Conservation (phyloP, 1,284 basidiomycete genomes). For the Heterobasidion parviporum region DNA sequence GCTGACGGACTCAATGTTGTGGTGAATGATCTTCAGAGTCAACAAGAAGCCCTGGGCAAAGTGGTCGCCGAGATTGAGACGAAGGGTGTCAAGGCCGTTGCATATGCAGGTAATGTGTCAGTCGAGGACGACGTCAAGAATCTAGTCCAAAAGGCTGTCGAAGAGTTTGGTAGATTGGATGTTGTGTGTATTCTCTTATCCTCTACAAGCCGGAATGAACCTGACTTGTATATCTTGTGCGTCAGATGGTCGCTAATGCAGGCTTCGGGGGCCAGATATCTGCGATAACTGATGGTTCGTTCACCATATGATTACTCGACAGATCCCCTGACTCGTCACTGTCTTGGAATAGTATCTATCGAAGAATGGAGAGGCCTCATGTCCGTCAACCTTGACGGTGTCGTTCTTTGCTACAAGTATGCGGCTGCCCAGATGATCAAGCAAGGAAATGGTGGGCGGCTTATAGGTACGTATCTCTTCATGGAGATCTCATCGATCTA, state of each 20-base stretch:
- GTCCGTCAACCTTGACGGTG: not conserved
- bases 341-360: not conserved
- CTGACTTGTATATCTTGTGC: not conserved
- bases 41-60: not conserved
- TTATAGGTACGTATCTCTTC: not conserved
- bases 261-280: constrained; percentile 13
- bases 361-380: not conserved
- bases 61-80: not conserved
- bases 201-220: no score
- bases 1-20: constrained; percentile 11
- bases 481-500: not conserved
- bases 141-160: constrained; percentile 22
- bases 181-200: constrained; percentile 19
- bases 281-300: constrained; percentile 10
- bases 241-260: constrained; percentile 24
- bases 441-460: constrained; percentile 3
- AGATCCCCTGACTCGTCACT: no score
- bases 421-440: constrained; percentile 5
- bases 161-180: constrained; percentile 25
- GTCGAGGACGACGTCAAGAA: constrained; percentile 21
- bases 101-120: not conserved
- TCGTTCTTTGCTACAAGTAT: constrained; percentile 6
- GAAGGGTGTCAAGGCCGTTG: not conserved
- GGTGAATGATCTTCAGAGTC: constrained; percentile 10
- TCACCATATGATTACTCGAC: not conserved